phyloP scores from a whole-genome alignment of 192 early-diverging fungal genomes.

The Umbelopsis ramanniana region DNA sequence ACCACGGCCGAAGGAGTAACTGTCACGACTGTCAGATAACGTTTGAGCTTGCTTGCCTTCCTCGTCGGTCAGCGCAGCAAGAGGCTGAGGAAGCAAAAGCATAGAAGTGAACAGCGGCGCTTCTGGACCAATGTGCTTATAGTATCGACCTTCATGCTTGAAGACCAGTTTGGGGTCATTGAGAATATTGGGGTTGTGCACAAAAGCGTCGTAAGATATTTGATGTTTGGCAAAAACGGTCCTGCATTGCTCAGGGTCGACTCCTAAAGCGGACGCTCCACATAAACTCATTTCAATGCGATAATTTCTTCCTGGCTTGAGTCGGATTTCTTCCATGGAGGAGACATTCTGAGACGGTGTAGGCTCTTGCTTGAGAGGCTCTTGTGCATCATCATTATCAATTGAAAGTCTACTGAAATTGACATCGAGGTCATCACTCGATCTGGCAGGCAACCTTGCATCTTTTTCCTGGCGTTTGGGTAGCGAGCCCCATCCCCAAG shows the following conservation, averaged over 20 bases:
- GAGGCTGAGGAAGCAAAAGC: conserved; percentile 59
- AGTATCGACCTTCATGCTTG: conserved; percentile 64
- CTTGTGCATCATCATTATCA: conserved; percentile 38
- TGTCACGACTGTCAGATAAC: conserved; percentile 34
- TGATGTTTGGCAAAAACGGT: conserved; percentile 52
- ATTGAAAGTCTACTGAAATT: conserved; percentile 15
- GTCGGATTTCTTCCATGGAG: conserved; percentile 27
- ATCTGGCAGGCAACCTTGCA: not conserved
- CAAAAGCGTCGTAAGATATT: conserved; percentile 60
- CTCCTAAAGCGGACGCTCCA: conserved; percentile 49
- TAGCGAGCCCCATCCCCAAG: conserved; percentile 76
- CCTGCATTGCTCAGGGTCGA: conserved; percentile 45
- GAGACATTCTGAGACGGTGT: not conserved
- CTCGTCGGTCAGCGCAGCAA: conserved; percentile 39
- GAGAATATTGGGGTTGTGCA: conserved; percentile 56
- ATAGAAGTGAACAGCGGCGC: conserved; percentile 64
- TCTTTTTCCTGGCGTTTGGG: conserved; percentile 53
- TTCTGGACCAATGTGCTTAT: conserved; percentile 57
- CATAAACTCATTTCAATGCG: conserved; percentile 63
- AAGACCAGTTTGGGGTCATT: conserved; percentile 57
- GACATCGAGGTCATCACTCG: not conserved
- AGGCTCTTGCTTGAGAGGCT: not conserved
- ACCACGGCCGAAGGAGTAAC: conserved; percentile 41
- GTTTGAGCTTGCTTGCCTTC: not conserved
- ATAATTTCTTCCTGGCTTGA: conserved; percentile 45